Percentiles rank a stretch among this genome's conserved stretches.
phyloP scores from a whole-genome alignment of 768 basidiomycete genomes.

The Dacryopinax primogenitus region DNA sequence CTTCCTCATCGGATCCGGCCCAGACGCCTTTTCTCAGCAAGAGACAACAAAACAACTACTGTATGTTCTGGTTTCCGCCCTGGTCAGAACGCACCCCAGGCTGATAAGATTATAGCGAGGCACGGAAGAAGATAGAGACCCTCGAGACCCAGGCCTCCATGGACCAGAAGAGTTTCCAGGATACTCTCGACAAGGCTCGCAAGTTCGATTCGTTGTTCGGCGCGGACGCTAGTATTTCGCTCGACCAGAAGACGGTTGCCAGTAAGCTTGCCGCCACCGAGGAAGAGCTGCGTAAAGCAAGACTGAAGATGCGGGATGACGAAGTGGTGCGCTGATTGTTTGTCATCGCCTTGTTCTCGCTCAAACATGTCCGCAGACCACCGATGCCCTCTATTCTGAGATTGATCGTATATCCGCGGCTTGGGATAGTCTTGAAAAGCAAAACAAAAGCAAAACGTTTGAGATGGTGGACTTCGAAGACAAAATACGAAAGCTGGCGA shows the following conservation, averaged over 20 bases:
- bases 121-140: slow-evolving; percentile 17
- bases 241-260: slow-evolving; percentile 42
- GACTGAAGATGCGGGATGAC: slow-evolving; percentile 51
- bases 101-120: slow-evolving; percentile 1
- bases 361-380: slow-evolving; percentile 36
- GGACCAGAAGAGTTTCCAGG: slow-evolving; percentile 11
- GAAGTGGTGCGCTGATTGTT: slow-evolving; percentile 38
- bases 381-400: slow-evolving; percentile 67
- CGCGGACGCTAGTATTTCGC: slow-evolving; percentile 31
- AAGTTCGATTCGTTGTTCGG: slow-evolving; percentile 57
- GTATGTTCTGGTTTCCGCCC: not conserved
- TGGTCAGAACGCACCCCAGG: not conserved
- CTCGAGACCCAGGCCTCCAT: slow-evolving; percentile 15
- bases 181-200: slow-evolving; percentile 11
- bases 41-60: slow-evolving; percentile 1
- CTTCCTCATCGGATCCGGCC: slow-evolving; percentile 41
- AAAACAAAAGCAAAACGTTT: slow-evolving; percentile 73
- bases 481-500: slow-evolving; percentile 44
- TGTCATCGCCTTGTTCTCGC: not conserved
- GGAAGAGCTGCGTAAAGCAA: slow-evolving; percentile 47
- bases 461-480: slow-evolving; percentile 67
- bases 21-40: not conserved
- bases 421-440: slow-evolving; percentile 73
- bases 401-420: slow-evolving; percentile 73
- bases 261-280: slow-evolving; percentile 49